Percentiles rank a stretch among this genome's conserved stretches.
Evolutionary conservation across 768 basidiomycete species (phyloP).

Genomic region (Zangia roseola): DNA sequence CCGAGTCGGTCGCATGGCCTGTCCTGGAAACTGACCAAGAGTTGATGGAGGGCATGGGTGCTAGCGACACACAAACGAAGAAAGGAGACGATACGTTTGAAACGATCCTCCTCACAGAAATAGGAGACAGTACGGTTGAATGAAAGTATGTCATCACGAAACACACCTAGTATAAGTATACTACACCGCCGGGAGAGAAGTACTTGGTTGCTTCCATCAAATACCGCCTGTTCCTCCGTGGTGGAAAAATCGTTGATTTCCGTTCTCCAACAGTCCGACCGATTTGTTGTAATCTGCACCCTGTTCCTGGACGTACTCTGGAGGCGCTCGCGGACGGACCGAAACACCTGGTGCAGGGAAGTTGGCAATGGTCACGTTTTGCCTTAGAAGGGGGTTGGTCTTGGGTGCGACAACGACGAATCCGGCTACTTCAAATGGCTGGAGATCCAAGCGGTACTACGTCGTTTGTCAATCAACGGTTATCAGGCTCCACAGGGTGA

Average conservation of each 20-base stretch:
- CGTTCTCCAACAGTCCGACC: slow-evolving; percentile 52
- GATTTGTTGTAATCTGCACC: slow-evolving; percentile 50
- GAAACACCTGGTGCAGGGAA: slow-evolving; percentile 39
- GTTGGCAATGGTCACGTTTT: slow-evolving; percentile 40
- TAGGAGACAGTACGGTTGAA: slow-evolving; percentile 16
- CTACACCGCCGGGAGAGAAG: not conserved
- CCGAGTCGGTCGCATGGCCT: slow-evolving; percentile 56
- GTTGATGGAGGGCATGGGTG: slow-evolving; percentile 58
- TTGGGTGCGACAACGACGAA: slow-evolving; percentile 32
- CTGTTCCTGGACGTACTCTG: slow-evolving; percentile 45
- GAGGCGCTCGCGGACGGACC: slow-evolving; percentile 49
- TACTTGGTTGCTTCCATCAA: not conserved
- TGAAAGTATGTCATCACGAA: not conserved
- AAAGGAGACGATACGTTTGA: slow-evolving; percentile 75
- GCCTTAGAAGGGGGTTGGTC: slow-evolving; percentile 35
- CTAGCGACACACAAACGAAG: slow-evolving; percentile 37
- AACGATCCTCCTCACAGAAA: slow-evolving; percentile 48
- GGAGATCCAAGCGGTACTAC: slow-evolving; percentile 44
- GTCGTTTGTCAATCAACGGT: slow-evolving; percentile 14
- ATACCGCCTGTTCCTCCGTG: slow-evolving; percentile 14
- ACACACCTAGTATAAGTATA: not conserved
- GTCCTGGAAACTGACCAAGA: slow-evolving; percentile 52
- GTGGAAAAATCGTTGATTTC: slow-evolving; percentile 49
- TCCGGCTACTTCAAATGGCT: slow-evolving; percentile 43
- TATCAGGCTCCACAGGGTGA: not conserved